A percentile compares a stretch with the other conserved stretches of the same genome.
Evolutionary conservation across 2,329 filamentous ascomycete species (phyloP).

Genomic region (Aspergillus hortae): DNA sequence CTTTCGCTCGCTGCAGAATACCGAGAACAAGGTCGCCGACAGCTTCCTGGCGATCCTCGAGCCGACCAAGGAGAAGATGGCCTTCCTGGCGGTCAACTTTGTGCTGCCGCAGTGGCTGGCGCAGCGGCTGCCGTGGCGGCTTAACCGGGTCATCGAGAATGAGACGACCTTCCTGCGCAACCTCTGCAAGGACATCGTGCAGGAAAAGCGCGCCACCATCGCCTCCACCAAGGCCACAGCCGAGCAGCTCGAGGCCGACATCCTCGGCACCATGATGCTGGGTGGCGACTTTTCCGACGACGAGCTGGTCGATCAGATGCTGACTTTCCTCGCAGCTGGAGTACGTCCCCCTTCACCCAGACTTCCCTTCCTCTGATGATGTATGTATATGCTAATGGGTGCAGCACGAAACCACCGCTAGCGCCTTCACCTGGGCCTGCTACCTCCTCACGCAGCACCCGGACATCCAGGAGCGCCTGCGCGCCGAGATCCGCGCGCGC

Average conservation of each 20-base stretch:
- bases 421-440: slow-evolving; percentile 52
- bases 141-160: slow-evolving; percentile 28
- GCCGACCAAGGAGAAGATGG: slow-evolving; percentile 41
- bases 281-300: slow-evolving; percentile 37
- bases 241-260: slow-evolving; percentile 33
- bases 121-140: slow-evolving; percentile 40
- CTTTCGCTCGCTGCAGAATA: slow-evolving; percentile 51
- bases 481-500: slow-evolving; percentile 47
- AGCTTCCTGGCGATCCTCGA: slow-evolving; percentile 52
- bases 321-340: slow-evolving; percentile 41
- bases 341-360: slow-evolving; percentile 17
- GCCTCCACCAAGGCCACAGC: slow-evolving; percentile 35
- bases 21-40: slow-evolving; percentile 50
- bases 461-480: slow-evolving; percentile 46
- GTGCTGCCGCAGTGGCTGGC: slow-evolving; percentile 52
- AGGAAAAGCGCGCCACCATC: slow-evolving; percentile 29
- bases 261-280: slow-evolving; percentile 37
- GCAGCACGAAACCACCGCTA: slow-evolving; percentile 55
- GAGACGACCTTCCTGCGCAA: slow-evolving; percentile 30
- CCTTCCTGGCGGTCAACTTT: slow-evolving; percentile 43
- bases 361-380: too few species aligned
- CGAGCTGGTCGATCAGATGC: slow-evolving; percentile 40
- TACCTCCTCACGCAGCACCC: slow-evolving; percentile 52
- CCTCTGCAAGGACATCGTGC: slow-evolving; percentile 33
- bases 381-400: slow-evolving; percentile 7